A percentile compares a stretch with the other conserved stretches of the same genome.
These are phyloP conservation scores for Ophioceras dolichostomum DNA, from an alignment of 2,329 filamentous ascomycete genomes.

Conservation along the genomic window DNA sequence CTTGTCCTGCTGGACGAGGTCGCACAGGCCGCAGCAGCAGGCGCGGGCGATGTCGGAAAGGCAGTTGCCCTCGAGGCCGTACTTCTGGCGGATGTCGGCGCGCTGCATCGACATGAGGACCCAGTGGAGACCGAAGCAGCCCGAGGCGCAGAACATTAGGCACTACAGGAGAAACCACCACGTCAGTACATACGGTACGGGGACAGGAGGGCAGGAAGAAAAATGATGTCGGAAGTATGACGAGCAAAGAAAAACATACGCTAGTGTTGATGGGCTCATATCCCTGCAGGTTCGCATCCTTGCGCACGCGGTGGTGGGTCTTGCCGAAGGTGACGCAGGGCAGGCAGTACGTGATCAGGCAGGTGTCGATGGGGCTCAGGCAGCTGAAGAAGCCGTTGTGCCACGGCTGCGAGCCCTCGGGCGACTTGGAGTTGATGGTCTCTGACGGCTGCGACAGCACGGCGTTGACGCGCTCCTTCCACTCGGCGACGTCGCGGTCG, in stretches of 20 bases:
- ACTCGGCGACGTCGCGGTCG: slow-evolving; percentile 29
- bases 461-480: slow-evolving; percentile 29
- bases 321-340: slow-evolving; percentile 36
- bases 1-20: slow-evolving; percentile 33
- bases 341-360: slow-evolving; percentile 30
- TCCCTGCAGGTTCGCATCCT: slow-evolving; percentile 24
- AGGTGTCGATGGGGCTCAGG: slow-evolving; percentile 29
- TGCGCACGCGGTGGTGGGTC: slow-evolving; percentile 31
- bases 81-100: slow-evolving; percentile 28
- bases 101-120: slow-evolving; percentile 32
- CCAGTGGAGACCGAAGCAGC: slow-evolving; percentile 26
- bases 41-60: slow-evolving; percentile 26
- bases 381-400: slow-evolving; percentile 27
- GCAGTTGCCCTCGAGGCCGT: slow-evolving; percentile 31
- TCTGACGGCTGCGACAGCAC: slow-evolving; percentile 28
- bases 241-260: slow-evolving; percentile 21
- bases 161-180: slow-evolving; percentile 19
- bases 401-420: slow-evolving; percentile 24
- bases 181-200: too few species aligned
- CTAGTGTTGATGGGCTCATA: slow-evolving; percentile 34
- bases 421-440: slow-evolving; percentile 27
- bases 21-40: slow-evolving; percentile 33
- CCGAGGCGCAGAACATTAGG: slow-evolving; percentile 27
- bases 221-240: too few species aligned
- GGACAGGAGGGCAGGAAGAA: too few species aligned